These are phyloP conservation scores for Barnettozyma populi DNA, from an alignment of 805 yeast species.

Conservation along the genomic window DNA sequence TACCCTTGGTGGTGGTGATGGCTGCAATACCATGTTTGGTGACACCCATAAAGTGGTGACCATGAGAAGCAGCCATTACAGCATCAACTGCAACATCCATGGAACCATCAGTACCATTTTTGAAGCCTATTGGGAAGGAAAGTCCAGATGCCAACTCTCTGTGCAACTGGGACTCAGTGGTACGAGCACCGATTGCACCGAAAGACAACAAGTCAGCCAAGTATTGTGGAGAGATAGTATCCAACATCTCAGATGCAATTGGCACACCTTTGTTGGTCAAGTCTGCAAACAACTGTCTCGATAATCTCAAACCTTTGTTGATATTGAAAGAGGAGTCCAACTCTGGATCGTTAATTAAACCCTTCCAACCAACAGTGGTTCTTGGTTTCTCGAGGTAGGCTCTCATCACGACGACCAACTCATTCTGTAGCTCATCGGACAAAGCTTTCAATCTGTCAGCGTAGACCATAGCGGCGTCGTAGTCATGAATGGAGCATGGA, in stretches of 20 bases:
- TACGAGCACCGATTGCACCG: conserved; percentile 99
- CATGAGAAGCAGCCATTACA: conserved; percentile 80
- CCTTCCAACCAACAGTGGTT: conserved; percentile 99
- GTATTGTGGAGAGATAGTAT: conserved; percentile 95
- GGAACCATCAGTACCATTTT: conserved; percentile 97
- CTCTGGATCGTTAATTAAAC: conserved; percentile 95
- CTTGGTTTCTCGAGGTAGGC: conserved; percentile 98
- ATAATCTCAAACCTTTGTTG: conserved; percentile 85
- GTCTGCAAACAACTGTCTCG: conserved; percentile 80
- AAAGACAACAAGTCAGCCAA: conserved; percentile 84
- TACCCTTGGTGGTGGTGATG: conserved; percentile 93
- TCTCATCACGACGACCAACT: conserved; percentile 86
- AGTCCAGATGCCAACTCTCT: conserved; percentile 96
- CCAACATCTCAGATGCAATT: conserved; percentile 96
- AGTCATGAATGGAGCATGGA: conserved; percentile 95
- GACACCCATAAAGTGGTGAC: conserved; percentile 96
- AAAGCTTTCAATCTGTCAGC: conserved; percentile 62
- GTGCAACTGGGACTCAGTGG: conserved; percentile 97
- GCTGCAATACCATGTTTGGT: conserved; percentile 97
- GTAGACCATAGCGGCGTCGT: conserved; percentile 84
- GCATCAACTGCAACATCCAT: conserved; percentile 93
- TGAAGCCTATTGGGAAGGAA: conserved; percentile 98
- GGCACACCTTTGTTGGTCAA: conserved; percentile 79
- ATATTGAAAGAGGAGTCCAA: conserved; percentile 88
- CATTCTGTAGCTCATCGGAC: conserved; percentile 66